Base-by-base conservation (phyloP, 2,329 filamentous ascomycete species). In the Ascochyta pisi region DNA sequence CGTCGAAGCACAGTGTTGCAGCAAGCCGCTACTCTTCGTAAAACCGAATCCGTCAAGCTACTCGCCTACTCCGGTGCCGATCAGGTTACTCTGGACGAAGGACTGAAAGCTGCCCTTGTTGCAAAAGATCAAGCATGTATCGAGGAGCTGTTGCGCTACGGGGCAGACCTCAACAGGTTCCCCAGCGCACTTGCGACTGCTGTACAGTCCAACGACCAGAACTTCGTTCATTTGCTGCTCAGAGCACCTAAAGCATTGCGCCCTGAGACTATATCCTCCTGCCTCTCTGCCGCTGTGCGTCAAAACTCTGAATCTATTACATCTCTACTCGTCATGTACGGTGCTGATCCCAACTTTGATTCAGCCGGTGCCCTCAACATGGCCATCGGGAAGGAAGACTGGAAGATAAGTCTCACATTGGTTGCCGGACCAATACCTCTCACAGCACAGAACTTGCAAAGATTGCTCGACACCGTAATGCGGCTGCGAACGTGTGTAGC, bases 1-100 rank as follows among this genome's bases (percentile, higher is more conserved):
- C 66, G 70, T 51, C 64, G 73, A 53, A 75, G 72, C 58, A 75
- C 71, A 22, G 70, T 75, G 2, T 49, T 75, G 26, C 73, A 75
- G 50, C 67, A 70, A 48, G 73, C 73, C 3, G 71, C 70, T 3
- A 70, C 70, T 15, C 50, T 69, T 8, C 62, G 69, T 31, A 63
- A 66, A 49, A 63, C 68, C 7, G 70, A 74, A 39, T 67, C 66
- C 27, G 68, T 74, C 35, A 68, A 63, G 39, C 40, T 74, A 16
- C 60, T 75, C 3, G 73, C 73, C 29, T 65, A 65, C 47, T 69
- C 71, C 39, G 72, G 73, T 12, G 72, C 72, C 12, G 72, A 74
- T 43, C 72, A 74, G 45, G 69, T 61, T 3, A 73, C 71, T 3
- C 56, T 75, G 38, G 68, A 74, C 29, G 70, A 74, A 47, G 71